phyloP scores from a whole-genome alignment of 345 rosid genomes.

The Gossypium raimondii region DNA sequence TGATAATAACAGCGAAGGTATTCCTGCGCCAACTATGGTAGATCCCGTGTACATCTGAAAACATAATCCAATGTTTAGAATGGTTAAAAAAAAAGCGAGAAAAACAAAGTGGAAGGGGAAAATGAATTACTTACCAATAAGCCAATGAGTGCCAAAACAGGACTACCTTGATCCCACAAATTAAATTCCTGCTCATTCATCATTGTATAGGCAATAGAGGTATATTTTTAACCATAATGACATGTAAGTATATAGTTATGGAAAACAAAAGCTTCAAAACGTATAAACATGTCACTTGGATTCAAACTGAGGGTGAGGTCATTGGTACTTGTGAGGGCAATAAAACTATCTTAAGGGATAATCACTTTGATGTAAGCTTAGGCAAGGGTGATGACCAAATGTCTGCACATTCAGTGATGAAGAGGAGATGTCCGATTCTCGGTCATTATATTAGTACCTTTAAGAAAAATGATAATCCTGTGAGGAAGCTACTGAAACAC shows the following conservation, averaged over 20 bases:
- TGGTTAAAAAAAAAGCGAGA: not conserved
- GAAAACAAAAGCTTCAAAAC: not conserved
- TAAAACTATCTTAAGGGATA: not conserved
- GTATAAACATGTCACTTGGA: not conserved
- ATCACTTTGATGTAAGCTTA: not conserved
- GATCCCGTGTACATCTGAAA: not conserved
- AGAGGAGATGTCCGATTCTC: not conserved
- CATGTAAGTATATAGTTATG: not conserved
- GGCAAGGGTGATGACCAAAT: not conserved
- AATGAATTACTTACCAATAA: not conserved
- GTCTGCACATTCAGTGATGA: not conserved
- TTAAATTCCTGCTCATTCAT: not conserved
- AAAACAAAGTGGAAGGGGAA: not conserved
- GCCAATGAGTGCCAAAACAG: slow-evolving; percentile 7
- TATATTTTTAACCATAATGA: not conserved
- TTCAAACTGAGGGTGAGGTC: not conserved
- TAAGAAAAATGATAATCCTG: slow-evolving; percentile 27
- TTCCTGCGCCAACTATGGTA: not conserved
- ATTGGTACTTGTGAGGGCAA: not conserved
- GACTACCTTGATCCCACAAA: not conserved
- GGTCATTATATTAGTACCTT: slow-evolving; percentile 16
- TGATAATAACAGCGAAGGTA: not conserved
- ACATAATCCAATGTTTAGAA: not conserved
- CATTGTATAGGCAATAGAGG: not conserved
- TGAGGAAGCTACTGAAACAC: slow-evolving; percentile 21